phyloP scores from a whole-genome alignment of 805 yeast genomes.

The Saturnispora serradocipensis region DNA sequence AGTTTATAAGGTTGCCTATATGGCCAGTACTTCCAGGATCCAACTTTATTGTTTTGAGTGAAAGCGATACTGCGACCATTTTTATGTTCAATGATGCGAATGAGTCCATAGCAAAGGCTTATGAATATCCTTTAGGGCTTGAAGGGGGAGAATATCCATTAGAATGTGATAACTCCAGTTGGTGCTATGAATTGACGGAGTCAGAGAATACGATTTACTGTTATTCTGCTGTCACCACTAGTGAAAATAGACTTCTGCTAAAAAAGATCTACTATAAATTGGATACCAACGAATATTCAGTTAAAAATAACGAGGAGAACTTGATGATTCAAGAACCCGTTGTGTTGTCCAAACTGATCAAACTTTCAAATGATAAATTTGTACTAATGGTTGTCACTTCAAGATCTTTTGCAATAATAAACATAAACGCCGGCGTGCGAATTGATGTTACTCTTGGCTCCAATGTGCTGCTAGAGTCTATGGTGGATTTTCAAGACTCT shows the following conservation, averaged over 20 bases:
- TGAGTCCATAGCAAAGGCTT: not conserved
- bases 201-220: not conserved
- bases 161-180: slow-evolving; percentile 10
- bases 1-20: slow-evolving; percentile 3
- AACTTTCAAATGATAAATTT: not conserved
- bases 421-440: not conserved
- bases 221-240: slow-evolving; percentile 9
- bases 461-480: slow-evolving; percentile 7
- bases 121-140: slow-evolving; percentile 6
- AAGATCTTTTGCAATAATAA: not conserved
- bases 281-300: not conserved
- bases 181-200: slow-evolving; percentile 5
- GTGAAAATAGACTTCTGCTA: slow-evolving; percentile 7
- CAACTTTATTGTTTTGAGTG: slow-evolving; percentile 11
- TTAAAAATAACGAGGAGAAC: not conserved
- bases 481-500: slow-evolving; percentile 2
- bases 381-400: not conserved
- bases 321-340: not conserved
- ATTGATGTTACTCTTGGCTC: not conserved
- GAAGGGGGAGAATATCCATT: slow-evolving; percentile 10
- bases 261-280: slow-evolving; percentile 1
- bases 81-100: slow-evolving; percentile 6
- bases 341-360: not conserved
- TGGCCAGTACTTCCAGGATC: slow-evolving; percentile 12
- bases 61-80: slow-evolving; percentile 6